Evolutionary conservation across 805 yeast species (phyloP).

Genomic region (Monosporozyma solicola): DNA sequence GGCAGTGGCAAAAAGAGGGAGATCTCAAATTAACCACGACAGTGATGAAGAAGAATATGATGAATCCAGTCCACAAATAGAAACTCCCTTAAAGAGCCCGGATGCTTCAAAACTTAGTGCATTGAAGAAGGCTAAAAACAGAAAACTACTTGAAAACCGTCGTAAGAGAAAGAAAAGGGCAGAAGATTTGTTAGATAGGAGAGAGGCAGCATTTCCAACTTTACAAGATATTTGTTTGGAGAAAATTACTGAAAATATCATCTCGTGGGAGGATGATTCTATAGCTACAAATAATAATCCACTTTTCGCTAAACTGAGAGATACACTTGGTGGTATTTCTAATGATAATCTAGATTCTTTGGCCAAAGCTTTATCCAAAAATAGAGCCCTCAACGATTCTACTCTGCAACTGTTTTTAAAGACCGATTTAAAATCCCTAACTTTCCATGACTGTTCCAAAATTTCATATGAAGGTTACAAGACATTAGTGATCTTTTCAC

Average conservation of each 20-base stretch:
- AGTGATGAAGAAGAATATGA: conserved; percentile 28
- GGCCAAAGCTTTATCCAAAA: conserved; percentile 67
- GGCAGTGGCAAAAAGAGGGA: neutral
- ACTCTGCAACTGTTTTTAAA: conserved; percentile 70
- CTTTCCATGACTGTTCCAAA: conserved; percentile 90
- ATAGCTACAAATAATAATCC: conserved; percentile 9
- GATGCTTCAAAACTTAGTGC: conserved; percentile 8
- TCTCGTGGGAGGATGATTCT: conserved; percentile 15
- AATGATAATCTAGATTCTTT: conserved; percentile 59
- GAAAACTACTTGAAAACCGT: conserved; percentile 46
- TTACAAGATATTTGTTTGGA: conserved; percentile 77
- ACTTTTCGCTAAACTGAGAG: conserved; percentile 31
- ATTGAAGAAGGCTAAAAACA: conserved; percentile 36
- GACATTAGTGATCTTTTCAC: conserved; percentile 70
- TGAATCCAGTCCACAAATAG: conserved; percentile 1
- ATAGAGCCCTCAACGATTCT: conserved; percentile 64
- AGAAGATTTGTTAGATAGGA: conserved; percentile 69
- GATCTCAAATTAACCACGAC: conserved; percentile 21
- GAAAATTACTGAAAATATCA: conserved; percentile 42
- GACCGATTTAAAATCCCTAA: conserved; percentile 45
- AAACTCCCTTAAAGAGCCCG: neutral
- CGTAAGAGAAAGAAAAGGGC: conserved; percentile 74
- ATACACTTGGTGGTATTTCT: conserved; percentile 83
- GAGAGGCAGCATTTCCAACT: conserved; percentile 52
- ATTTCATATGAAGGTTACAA: conserved; percentile 56